These are phyloP conservation scores for Galerina marginata DNA, from an alignment of 768 basidiomycete genomes.

Conservation along the genomic window DNA sequence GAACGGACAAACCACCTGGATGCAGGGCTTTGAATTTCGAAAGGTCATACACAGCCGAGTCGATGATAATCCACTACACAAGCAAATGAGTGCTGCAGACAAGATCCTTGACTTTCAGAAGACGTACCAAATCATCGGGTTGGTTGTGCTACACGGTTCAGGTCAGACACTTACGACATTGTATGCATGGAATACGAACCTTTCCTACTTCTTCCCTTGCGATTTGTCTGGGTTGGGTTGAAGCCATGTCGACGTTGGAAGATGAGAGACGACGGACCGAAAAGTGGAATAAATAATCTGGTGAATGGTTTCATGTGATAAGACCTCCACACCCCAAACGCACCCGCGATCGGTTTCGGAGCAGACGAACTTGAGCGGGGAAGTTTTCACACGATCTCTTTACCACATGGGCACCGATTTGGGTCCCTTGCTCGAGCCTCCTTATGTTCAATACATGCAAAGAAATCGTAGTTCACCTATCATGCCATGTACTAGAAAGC, in stretches of 20 bases:
- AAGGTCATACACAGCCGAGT: conserved; percentile 83
- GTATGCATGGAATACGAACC: neutral
- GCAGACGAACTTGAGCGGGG: neutral
- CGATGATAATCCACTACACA: conserved; percentile 79
- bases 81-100: neutral
- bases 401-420: too few species aligned
- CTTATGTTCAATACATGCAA: too few species aligned
- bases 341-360: neutral
- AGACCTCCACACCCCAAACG: neutral
- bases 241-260: conserved; percentile 9
- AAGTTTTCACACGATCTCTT: neutral
- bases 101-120: neutral
- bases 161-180: neutral
- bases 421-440: too few species aligned
- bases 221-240: conserved; percentile 33
- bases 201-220: conserved; percentile 42
- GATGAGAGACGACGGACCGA: conserved; percentile 5
- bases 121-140: conserved; percentile 71
- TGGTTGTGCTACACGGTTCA: conserved; percentile 65
- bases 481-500: neutral
- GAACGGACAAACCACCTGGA: conserved; percentile 79
- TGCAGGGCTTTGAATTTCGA: conserved; percentile 80
- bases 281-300: conserved; percentile 13
- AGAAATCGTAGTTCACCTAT: too few species aligned
- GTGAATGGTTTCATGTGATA: conserved; percentile 28